Evolutionary conservation across 371 early-diverging fungal genomes (phyloP).

Genomic region (Cokeromyces recurvatus): DNA sequence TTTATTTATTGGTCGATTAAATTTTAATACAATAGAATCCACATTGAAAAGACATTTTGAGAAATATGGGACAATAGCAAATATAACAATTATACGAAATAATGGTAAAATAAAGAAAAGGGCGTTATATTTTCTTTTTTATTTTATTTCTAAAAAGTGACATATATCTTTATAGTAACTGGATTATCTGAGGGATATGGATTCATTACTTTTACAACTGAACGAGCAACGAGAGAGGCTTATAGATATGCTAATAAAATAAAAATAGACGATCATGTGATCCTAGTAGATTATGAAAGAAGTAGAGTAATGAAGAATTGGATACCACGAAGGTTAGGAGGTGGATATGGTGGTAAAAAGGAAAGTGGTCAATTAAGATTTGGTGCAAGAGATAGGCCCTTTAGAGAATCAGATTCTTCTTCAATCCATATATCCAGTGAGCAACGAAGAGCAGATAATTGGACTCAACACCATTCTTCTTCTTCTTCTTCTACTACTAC

Average conservation of each 20-base stretch:
- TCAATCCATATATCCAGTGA: constrained; percentile 4
- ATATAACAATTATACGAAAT: constrained; percentile 27
- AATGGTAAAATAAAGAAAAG: too few species aligned
- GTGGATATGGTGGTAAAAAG: constrained; percentile 59
- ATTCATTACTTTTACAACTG: constrained; percentile 43
- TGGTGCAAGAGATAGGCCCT: constrained; percentile 56
- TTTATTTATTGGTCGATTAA: constrained; percentile 46
- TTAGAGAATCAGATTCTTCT: constrained; percentile 38
- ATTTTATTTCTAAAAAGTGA: not conserved
- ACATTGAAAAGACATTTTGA: constrained; percentile 26
- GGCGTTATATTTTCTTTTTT: not conserved
- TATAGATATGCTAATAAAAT: constrained; percentile 35
- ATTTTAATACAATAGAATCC: constrained; percentile 33
- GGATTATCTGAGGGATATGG: constrained; percentile 54
- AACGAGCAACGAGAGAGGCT: constrained; percentile 33
- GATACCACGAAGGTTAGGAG: constrained; percentile 59
- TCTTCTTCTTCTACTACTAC: too few species aligned
- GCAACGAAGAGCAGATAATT: constrained; percentile 1
- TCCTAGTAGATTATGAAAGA: constrained; percentile 60
- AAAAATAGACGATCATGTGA: constrained; percentile 34
- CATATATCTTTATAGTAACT: constrained; percentile 39
- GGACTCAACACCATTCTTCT: too few species aligned
- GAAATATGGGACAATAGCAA: constrained; percentile 31
- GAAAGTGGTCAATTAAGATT: constrained; percentile 62
- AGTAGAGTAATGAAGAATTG: constrained; percentile 50